These are phyloP conservation scores for Vaccinium corymbosum DNA, from an alignment of 148 eudicot genomes.

Conservation along the genomic window DNA sequence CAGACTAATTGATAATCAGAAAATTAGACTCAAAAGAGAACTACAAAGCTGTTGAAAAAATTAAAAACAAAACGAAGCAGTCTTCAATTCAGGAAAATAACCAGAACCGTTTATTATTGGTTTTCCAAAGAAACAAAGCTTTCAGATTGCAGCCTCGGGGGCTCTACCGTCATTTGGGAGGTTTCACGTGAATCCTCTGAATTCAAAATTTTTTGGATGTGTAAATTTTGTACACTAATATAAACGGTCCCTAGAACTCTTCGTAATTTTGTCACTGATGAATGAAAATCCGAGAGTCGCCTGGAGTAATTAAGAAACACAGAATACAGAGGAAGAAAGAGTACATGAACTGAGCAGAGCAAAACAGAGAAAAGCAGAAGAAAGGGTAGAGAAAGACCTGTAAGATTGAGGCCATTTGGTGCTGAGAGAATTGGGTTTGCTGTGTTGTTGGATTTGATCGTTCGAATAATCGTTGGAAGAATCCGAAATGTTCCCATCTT, in stretches of 20 bases:
- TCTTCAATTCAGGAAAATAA: too few relatives aligned
- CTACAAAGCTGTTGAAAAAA: too few relatives aligned
- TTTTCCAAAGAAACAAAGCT: too few relatives aligned
- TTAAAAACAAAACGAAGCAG: too few relatives aligned
- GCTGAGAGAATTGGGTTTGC: conserved; percentile 53
- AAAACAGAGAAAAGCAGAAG: background rate
- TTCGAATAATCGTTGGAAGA: conserved; percentile 37
- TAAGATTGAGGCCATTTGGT: conserved; percentile 94
- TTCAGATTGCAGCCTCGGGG: too few relatives aligned
- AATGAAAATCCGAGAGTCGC: background rate
- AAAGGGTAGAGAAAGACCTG: conserved; percentile 36
- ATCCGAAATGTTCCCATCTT: conserved; percentile 57
- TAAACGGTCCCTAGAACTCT: background rate
- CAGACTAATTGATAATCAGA: too few relatives aligned
- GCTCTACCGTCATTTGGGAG: background rate
- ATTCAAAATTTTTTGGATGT: too few relatives aligned
- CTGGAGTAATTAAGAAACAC: background rate
- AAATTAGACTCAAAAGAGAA: too few relatives aligned
- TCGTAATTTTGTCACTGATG: background rate
- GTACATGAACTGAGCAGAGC: background rate
- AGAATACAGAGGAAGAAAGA: background rate
- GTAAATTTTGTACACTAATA: background rate
- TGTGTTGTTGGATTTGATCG: conserved; percentile 30
- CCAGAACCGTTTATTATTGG: too few relatives aligned
- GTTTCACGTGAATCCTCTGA: background rate